phyloP scores from a whole-genome alignment of 495 filamentous ascomycete species.

The Podospora appendiculata region DNA sequence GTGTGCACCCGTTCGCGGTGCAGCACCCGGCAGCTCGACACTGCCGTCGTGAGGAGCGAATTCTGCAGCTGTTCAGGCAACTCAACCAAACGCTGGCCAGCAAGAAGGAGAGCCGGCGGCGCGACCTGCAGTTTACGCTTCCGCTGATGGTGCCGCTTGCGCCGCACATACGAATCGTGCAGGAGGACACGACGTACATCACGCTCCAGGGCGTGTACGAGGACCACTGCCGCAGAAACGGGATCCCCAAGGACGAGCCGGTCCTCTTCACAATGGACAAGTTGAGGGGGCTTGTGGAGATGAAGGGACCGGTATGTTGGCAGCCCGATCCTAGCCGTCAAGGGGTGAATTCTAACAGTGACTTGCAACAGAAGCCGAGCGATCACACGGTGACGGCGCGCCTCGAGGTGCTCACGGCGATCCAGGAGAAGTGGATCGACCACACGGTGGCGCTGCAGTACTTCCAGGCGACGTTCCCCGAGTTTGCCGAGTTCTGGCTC shows the following conservation, averaged over 20 bases:
- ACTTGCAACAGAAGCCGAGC: constrained; percentile 43
- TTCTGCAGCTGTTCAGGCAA: constrained; percentile 94
- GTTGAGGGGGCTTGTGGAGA: constrained; percentile 65
- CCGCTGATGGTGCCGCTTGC: constrained; percentile 91
- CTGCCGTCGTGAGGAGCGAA: constrained; percentile 87
- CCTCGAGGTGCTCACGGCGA: constrained; percentile 80
- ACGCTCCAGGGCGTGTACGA: constrained; percentile 91
- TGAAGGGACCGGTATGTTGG: constrained; percentile 51
- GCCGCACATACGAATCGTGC: constrained; percentile 85
- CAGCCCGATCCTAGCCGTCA: neutral
- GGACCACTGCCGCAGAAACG: constrained; percentile 81
- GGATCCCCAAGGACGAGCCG: constrained; percentile 88
- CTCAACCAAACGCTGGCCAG: constrained; percentile 86
- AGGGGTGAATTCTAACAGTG: constrained; percentile 10
- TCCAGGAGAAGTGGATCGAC: constrained; percentile 86
- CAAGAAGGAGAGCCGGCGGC: constrained; percentile 86
- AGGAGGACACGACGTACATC: constrained; percentile 91
- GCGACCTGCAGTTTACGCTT: constrained; percentile 92
- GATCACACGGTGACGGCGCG: constrained; percentile 63
- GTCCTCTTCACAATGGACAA: constrained; percentile 93
- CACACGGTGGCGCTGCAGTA: constrained; percentile 74
- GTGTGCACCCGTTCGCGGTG: constrained; percentile 87
- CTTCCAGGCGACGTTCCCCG: constrained; percentile 82
- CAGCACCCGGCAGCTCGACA: constrained; percentile 90
- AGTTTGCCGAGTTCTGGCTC: constrained; percentile 91